Evolutionary conservation across 225 moss, liverwort and hornwort genomes (phyloP), one percentile per base, ranked within the genome.

Genomic region (Lunularia cruciata): DNA sequence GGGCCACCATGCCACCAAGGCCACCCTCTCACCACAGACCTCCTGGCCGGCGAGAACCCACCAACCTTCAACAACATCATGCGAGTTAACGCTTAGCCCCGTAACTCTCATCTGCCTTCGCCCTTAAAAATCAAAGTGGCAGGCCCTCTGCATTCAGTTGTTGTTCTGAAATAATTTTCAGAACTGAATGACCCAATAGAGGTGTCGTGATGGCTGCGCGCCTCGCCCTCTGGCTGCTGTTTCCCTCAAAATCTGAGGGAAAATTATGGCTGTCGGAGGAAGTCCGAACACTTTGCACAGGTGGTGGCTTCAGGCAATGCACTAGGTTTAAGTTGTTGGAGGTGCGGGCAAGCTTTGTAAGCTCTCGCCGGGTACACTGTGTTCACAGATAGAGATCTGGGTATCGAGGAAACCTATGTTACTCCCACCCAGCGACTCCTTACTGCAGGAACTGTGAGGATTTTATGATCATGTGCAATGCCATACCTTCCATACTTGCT

Each of bases 51-150:
- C 90, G 95, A 89, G 85, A 92, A 89, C 98, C 98, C 98, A 98
- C 89, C 98, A 98, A 98, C 98, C 98, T 98, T 98, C 98, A 98
- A 91, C 93, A 93, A 98, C 93, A 98, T 98, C 98, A 98, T 93
- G 98, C 98, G 93, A 98, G 89, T 89, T 87, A 85, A 86, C 80
- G 87, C 96, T 98, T 89, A 98, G 96, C 89, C 96, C 89, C 88
- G 69, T 85, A 79, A 78, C 63, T 76, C 81, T 79, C 77, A 68
- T 81, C 83, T 81, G 83, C 83, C 79, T 84, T 78, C 57, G 79
- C 82, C 86, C 78, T 72, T 66, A 86, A 73, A 79, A 76, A 85
- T 73, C 78, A 78, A 82, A 75, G 75, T 70, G 73, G 77, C 64
- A 60, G 73, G 78, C 77, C 77, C 66, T 72, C 60, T 40, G 51